Base-by-base conservation (phyloP, 1,284 basidiomycete species). In the Ustilago vetiveriae region DNA sequence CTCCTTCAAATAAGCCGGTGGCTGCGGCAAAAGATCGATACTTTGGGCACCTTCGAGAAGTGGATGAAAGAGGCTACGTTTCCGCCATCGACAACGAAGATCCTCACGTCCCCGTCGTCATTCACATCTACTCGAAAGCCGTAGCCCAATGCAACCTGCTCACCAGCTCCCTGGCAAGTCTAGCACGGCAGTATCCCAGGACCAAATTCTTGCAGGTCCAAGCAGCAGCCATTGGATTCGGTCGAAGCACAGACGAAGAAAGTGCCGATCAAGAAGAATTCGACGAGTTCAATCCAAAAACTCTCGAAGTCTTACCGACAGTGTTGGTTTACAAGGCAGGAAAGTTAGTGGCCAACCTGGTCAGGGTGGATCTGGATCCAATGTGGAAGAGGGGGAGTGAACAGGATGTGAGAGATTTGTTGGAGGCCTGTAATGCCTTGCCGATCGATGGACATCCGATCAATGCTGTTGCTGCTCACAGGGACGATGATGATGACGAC, bases 181-280 rank as follows among this genome's bases (percentile, higher is more conserved):
- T 79, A 5, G 76, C 76, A 5, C 46, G 75, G 2, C 56, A 56
- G 22, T 64, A 79, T 27, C 74, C 76, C 0, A 38, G 48, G 13
- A 74, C 74, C 9, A 77, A 76, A 33, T 79, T 79, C 47, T 43
- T 79, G 6, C 75, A 75, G 41, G 75, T 76, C 0, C 65, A 69
- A 44, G 76, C 76, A 2, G 47, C 60, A 2, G 54, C 64, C n/a
- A 75, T 79, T 33, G 74, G 74, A 3, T 79, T 77, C 29, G 75
- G 75, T 26, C 43, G 43, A 2, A 59, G 73, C 16, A 68, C 71
- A 2, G 59, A 65, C 4, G 63, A 72, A 14, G 72, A 70, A 2
- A 52, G n/a, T n/a, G n/a, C 52, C 16, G 75, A 75, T 3, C 47
- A 68, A 24, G 68, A 71, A 24, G 68, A 71, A 27, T 75, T 72